These are phyloP conservation scores for Nothophoma quercina DNA, from an alignment of 2,329 filamentous ascomycete species.

Conservation along the genomic window DNA sequence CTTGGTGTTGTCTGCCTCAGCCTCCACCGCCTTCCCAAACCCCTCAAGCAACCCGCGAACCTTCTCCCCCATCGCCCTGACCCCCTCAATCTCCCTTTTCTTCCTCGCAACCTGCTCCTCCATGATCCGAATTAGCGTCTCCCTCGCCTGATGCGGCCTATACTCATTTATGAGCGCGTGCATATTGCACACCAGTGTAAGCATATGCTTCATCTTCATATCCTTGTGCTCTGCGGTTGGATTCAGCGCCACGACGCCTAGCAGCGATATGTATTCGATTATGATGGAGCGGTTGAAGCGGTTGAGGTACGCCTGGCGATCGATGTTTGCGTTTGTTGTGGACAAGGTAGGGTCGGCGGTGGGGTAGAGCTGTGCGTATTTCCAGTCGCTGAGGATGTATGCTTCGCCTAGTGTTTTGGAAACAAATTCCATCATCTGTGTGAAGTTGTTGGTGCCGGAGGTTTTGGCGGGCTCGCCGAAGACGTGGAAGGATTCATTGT, in stretches of 20 bases:
- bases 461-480: conserved; percentile 71
- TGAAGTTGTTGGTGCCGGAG: conserved; percentile 34
- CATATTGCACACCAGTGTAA: conserved; percentile 86
- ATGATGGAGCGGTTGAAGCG: conserved; percentile 83
- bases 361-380: conserved; percentile 74
- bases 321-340: conserved; percentile 51
- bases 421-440: conserved; percentile 36
- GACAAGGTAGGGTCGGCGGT: conserved; percentile 55
- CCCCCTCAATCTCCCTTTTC: conserved; percentile 74
- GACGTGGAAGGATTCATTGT: conserved; percentile 71
- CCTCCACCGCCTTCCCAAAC: conserved; percentile 55
- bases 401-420: conserved; percentile 34
- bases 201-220: conserved; percentile 78
- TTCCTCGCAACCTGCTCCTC: conserved; percentile 80
- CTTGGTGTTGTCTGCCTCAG: conserved; percentile 20
- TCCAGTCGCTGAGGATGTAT: conserved; percentile 72
- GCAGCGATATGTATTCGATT: conserved; percentile 86
- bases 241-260: conserved; percentile 73
- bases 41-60: conserved; percentile 77
- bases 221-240: conserved; percentile 69
- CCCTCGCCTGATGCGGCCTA: conserved; percentile 88
- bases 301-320: conserved; percentile 70
- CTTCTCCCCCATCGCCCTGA: conserved; percentile 72
- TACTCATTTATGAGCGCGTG: conserved; percentile 95
- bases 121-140: conserved; percentile 87